Percentiles rank a stretch among this genome's conserved stretches.
These are phyloP conservation scores for Pseudogymnoascus sp. DNA, from an alignment of 2,329 filamentous ascomycete genomes.

Conservation along the genomic window DNA sequence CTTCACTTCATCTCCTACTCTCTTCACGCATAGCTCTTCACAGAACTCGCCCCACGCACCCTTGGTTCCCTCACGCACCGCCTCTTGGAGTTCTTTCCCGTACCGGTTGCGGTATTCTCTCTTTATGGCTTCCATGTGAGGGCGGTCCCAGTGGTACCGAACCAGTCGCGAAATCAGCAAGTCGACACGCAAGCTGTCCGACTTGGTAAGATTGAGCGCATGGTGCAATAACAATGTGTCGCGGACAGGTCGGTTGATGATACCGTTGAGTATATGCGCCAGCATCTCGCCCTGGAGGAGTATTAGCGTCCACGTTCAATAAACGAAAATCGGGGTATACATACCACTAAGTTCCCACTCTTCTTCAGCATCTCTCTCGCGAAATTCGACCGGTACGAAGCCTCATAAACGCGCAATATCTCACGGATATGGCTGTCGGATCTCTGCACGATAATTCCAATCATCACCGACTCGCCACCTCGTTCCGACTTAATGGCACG, in stretches of 20 bases:
- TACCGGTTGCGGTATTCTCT: conserved; percentile 73
- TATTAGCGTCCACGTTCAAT: neutral
- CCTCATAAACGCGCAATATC: conserved; percentile 69
- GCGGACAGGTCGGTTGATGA: conserved; percentile 90
- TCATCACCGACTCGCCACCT: conserved; percentile 82
- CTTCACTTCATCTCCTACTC: conserved; percentile 52
- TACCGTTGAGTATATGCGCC: conserved; percentile 89
- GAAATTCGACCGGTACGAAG: conserved; percentile 69
- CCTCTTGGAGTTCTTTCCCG: conserved; percentile 62
- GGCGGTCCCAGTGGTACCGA: conserved; percentile 83
- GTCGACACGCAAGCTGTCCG: conserved; percentile 67
- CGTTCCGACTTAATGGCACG: conserved; percentile 61
- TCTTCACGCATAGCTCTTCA: conserved; percentile 55
- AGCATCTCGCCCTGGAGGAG: conserved; percentile 73
- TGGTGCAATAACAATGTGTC: conserved; percentile 88
- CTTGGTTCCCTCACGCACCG: conserved; percentile 67
- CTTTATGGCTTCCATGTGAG: conserved; percentile 74
- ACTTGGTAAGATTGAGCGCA: conserved; percentile 63
- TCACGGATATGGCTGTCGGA: conserved; percentile 77
- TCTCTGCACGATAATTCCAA: conserved; percentile 70
- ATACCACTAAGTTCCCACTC: conserved; percentile 84
- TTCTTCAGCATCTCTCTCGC: conserved; percentile 79
- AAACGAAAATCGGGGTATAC: conserved; percentile 32
- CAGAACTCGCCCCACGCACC: conserved; percentile 74
- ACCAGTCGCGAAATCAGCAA: conserved; percentile 82